Evolutionary conservation across 192 early-diverging fungal genomes (phyloP), one percentile per base, ranked within the genome.

Genomic region (Thoreauomyces humboldtii): DNA sequence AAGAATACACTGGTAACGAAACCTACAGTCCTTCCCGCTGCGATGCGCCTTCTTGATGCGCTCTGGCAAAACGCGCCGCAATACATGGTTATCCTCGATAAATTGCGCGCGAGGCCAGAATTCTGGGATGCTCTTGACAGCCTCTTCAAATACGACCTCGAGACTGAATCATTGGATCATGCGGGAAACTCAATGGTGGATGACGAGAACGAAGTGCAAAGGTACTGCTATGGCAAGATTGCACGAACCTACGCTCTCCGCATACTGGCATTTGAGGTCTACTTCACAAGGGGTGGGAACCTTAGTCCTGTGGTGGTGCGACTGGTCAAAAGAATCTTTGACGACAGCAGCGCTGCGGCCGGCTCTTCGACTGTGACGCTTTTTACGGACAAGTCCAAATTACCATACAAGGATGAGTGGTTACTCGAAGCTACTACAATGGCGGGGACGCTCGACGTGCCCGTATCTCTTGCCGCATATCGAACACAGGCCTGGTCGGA

Each of bases 41-140:
- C 52, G 4, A 52, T 73, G 50, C 44, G 55, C 6, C 43, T 81
- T 4, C 29, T 77, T 22, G 62, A 75, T 36, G 61, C 54, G 0
- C 46, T 81, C 7, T 81, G 79, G 79, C 52, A 59, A 28, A 66
- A 59, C 33, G 70, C 62, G 0, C 59, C 62, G 27, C 58, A 77
- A 24, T 67, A 71, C 44, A 61, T 67, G 24, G 33, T 24, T 19
- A 54, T 73, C 7, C 22, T 81, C 24, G 53, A 65, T 17, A 61
- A 36, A 12, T 17, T 77, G 6, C 59, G 71, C 24, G 21, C 44
- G 7, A 17, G 55, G 32, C 21, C 42, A 5, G 56, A 47, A 11
- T 75, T 81, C 59, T 81, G 79, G 79, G 43, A 51, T 12, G 34
- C 15, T 32, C 37, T 81, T 0, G 33, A 41, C 9, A 42, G 33